Evolutionary conservation across 495 filamentous ascomycete genomes (phyloP).

Genomic region (Lepraria neglecta): DNA sequence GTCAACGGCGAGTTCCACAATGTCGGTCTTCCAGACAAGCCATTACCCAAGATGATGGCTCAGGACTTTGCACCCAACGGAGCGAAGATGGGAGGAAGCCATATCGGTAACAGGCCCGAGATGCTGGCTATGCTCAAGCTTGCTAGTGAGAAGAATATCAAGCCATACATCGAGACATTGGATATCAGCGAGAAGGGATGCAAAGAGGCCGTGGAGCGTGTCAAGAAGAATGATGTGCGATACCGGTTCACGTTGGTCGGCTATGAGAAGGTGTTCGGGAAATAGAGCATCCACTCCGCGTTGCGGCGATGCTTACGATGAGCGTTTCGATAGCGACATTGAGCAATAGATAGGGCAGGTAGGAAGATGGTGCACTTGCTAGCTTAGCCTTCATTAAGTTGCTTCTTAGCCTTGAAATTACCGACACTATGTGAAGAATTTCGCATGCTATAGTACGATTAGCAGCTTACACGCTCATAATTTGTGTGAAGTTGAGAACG

Average conservation of each 20-base stretch:
- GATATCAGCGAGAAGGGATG: constrained; percentile 64
- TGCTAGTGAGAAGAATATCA: constrained; percentile 72
- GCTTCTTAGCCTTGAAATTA: too few relatives aligned
- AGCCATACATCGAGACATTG: constrained; percentile 75
- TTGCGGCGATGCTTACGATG: too few relatives aligned
- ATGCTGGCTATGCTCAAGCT: constrained; percentile 77
- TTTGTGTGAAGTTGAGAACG: too few relatives aligned
- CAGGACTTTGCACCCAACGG: constrained; percentile 73
- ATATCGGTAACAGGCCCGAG: constrained; percentile 75
- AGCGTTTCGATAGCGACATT: too few relatives aligned
- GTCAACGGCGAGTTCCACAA: constrained; percentile 78
- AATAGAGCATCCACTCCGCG: background rate
- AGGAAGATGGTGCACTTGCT: too few relatives aligned
- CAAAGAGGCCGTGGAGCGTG: constrained; percentile 56
- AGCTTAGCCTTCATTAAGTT: too few relatives aligned
- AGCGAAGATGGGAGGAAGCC: constrained; percentile 71
- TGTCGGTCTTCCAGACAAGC: constrained; percentile 76
- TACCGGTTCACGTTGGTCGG: constrained; percentile 61
- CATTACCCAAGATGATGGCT: constrained; percentile 66
- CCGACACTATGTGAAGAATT: too few relatives aligned
- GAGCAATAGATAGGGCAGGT: too few relatives aligned
- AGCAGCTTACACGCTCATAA: too few relatives aligned
- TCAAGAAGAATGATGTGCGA: constrained; percentile 65
- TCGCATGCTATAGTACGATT: too few relatives aligned
- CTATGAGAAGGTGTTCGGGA: constrained; percentile 56